Conservation (phyloP, 441 rosid species). For the Erodium trifolium region DNA sequence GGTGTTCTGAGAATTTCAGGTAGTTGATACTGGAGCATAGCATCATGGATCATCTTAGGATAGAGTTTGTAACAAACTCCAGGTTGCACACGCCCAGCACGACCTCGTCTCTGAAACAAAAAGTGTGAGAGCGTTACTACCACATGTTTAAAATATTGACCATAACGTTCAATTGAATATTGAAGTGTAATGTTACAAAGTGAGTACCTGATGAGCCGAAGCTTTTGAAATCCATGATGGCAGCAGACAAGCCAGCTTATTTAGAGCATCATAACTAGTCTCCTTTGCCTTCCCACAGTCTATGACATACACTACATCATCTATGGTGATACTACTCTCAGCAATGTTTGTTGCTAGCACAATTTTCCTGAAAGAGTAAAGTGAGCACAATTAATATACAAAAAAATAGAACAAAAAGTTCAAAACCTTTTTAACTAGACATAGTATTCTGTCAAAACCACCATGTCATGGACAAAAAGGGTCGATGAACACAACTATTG, state of each 20-base stretch:
- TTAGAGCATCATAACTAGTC: conserved; percentile 92
- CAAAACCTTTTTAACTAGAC: not conserved
- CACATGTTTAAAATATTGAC: conserved; percentile 7
- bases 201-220: conserved; percentile 81
- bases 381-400: conserved; percentile 2
- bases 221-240: conserved; percentile 98
- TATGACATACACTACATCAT: conserved; percentile 90
- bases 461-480: too few species aligned
- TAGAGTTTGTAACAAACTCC: conserved; percentile 89
- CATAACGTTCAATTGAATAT: conserved; percentile 1
- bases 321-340: conserved; percentile 94
- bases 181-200: conserved; percentile 13
- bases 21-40: conserved; percentile 69
- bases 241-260: conserved; percentile 84
- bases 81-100: conserved; percentile 94
- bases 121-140: conserved; percentile 9
- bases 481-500: too few species aligned
- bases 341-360: conserved; percentile 94
- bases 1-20: conserved; percentile 96
- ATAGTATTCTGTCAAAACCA: too few species aligned
- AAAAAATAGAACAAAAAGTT: not conserved
- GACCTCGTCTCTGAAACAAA: conserved; percentile 72
- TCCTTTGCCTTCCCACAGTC: conserved; percentile 96
- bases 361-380: conserved; percentile 57
- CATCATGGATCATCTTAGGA: conserved; percentile 71